A percentile compares a stretch with the other conserved stretches of the same genome.
Evolutionary conservation across 2,329 filamentous ascomycete genomes (phyloP).

Genomic region (Phyllosticta citribraziliensis): DNA sequence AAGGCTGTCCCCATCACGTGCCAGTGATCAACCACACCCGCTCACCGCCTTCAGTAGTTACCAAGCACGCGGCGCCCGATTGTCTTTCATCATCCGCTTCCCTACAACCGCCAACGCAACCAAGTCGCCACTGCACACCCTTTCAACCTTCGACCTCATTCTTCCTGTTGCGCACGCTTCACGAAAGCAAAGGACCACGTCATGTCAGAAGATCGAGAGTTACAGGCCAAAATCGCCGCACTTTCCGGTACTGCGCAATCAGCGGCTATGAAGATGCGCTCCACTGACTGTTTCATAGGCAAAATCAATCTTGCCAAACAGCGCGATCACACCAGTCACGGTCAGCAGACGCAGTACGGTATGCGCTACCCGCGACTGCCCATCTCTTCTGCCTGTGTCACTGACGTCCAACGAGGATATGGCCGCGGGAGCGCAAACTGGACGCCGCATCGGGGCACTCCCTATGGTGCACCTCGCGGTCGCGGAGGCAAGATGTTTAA

Average conservation of each 20-base stretch:
- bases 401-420: conserved; percentile 10
- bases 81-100: not conserved
- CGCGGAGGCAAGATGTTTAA: conserved; percentile 27
- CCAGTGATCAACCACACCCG: not conserved
- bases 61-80: not conserved
- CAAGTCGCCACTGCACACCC: not conserved
- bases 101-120: not conserved
- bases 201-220: conserved; percentile 47
- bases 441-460: conserved; percentile 21
- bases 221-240: conserved; percentile 47
- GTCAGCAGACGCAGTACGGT: conserved; percentile 11
- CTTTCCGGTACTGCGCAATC: conserved; percentile 41
- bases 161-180: not conserved
- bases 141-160: not conserved
- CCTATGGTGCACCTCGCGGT: conserved; percentile 22
- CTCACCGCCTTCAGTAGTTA: not conserved
- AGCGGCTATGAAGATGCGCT: conserved; percentile 8
- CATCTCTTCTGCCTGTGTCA: conserved; percentile 11
- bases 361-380: conserved; percentile 29
- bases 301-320: conserved; percentile 75
- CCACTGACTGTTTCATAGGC: conserved; percentile 36
- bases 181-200: not conserved
- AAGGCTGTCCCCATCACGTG: conserved; percentile 6
- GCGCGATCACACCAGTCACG: conserved; percentile 32
- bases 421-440: conserved; percentile 11